Base-by-base conservation (phyloP, 2,329 filamentous ascomycete genomes). In the Lasiodiplodia theobromae region DNA sequence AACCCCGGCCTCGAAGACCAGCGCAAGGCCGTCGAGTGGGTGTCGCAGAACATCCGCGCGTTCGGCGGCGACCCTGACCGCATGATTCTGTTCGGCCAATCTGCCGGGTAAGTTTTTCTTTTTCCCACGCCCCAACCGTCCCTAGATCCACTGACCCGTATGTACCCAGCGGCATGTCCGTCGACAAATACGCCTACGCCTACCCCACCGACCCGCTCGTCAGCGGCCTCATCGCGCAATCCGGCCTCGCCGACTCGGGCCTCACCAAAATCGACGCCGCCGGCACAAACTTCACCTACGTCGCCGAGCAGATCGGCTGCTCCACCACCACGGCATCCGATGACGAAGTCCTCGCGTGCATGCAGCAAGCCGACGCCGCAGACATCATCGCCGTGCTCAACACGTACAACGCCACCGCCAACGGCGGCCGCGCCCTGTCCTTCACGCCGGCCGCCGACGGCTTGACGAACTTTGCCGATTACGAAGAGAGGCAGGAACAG, bases 161-260 rank as follows among this genome's bases (percentile, higher is more conserved):
- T n/a, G 3, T 5, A 4, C 6, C 16, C 25, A 62, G 57, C 18
- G 57, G 57, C 88, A 88, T 70, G 85, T 85, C 21, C 86, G 86
- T 18, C 83, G 86, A 69, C 76, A 81, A 1, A 60, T 74, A 1
- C 75, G 76, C n/a, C 84, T 86, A 70, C 80, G 80, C 0, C 76
- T 85, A 21, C 83, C 82, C 73, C 85, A 85, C 14, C 81, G 85
- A 73, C 84, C 82, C 38, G 83, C 85, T 3, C 84, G 85, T 10
- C 37, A 72, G 77, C 18, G 83, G 78, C 11, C 76, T 84, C 34
- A 83, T 86, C 69, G 77, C 80, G 1, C 76, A 81, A 3, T 85
- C 84, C 51, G 85, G 78, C 34, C 83, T 78, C 3, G 81, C 79
- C 4, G 75, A 76, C 21, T 76, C 76, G 1, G 76, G 73, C 18